Base-by-base conservation (phyloP, 2,329 filamentous ascomycete species). In the Fusarium drepaniforme region DNA sequence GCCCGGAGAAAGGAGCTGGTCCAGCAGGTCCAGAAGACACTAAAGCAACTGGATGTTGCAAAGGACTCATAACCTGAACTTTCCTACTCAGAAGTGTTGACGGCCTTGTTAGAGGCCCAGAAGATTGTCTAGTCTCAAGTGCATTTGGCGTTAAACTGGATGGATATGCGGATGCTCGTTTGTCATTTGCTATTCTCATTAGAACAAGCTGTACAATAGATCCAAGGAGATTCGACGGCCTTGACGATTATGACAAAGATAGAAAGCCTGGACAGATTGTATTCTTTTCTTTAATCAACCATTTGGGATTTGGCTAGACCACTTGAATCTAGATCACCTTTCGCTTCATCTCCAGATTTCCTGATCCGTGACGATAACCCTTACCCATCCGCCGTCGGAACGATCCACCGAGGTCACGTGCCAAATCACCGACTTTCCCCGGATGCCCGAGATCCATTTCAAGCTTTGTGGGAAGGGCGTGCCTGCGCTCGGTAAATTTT, bases 1-100 rank as follows among this genome's bases (percentile, higher is more conserved):
- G 83, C 87, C 15, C 89, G 86, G 81, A 86, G 94, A 79, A 96
- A 93, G 84, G 92, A 92, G 68, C 82, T 96, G 61, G 93, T 96
- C n/a, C 90, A 87, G 77, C 88, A 93, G 73, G 91, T 93, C 5
- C 93, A 96, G 81, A 88, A 85, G 13, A 84, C 93, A 51, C 82
- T 97, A 75, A 91, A 88, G 79, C 86, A 87, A 33, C 81, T 96
- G 68, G 94, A 97, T 80, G 85, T 64, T 23, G 82, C 80, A 37
- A 83, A 81, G 66, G 80, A 75, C 18, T 72, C 75, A 44, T 74
- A 57, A 61, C 53, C 64, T 42, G 13, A 64, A 63, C 33, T 61
- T 57, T 61, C 68, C 44, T 59, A 25, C 35, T n/a, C 40, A 64
- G 30, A 44, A 49, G 65, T 64, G 65, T 67, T 64, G 35, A 44